Conservation (phyloP, 202 grass and related monocot genomes). For the Schoenoplectus triqueter region DNA sequence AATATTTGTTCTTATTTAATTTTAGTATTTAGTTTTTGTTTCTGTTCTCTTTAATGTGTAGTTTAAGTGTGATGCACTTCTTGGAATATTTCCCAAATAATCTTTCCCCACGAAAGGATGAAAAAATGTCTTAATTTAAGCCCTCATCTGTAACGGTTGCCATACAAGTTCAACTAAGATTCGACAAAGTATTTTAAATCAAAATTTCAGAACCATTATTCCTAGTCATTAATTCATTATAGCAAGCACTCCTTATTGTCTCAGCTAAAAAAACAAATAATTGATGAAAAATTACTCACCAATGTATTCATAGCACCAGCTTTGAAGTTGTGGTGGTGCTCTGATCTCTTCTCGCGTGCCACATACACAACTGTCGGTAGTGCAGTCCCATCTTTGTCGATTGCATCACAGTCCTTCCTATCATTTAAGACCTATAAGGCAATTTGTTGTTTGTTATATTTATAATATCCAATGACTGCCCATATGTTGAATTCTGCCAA, state of each 20-base stretch:
- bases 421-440: slow-evolving; percentile 54
- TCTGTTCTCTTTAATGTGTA: background rate
- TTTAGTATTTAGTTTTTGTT: background rate
- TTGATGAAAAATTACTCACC: slow-evolving; percentile 39
- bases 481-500: background rate
- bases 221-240: background rate
- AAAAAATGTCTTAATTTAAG: background rate
- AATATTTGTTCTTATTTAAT: background rate
- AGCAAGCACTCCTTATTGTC: background rate
- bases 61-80: too few relatives aligned
- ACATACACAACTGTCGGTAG: slow-evolving; percentile 72
- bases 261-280: background rate
- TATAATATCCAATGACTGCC: background rate
- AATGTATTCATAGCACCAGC: slow-evolving; percentile 74
- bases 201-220: background rate
- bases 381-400: slow-evolving; percentile 46
- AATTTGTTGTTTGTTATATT: background rate
- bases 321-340: slow-evolving; percentile 77
- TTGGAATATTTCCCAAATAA: background rate
- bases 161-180: background rate
- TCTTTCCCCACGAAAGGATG: background rate
- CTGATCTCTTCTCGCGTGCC: slow-evolving; percentile 73
- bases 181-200: background rate
- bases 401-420: slow-evolving; percentile 45
- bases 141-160: too few relatives aligned